These are phyloP conservation scores for Mycosphaerella sp. DNA, from an alignment of 2,329 filamentous ascomycete genomes.

Conservation along the genomic window DNA sequence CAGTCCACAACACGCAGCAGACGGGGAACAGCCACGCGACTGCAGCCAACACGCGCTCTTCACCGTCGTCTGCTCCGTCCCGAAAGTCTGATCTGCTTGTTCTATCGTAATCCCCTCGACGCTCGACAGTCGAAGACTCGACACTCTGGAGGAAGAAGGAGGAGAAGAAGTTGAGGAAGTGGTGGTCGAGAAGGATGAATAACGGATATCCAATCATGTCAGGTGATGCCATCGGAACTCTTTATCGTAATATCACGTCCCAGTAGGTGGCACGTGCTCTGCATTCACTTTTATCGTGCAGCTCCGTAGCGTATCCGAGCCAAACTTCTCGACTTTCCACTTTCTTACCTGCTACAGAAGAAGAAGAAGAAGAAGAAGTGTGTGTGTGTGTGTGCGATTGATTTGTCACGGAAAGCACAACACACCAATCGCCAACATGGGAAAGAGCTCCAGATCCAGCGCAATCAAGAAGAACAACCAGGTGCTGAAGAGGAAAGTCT, in stretches of 20 bases:
- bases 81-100: neutral
- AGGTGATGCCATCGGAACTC: neutral
- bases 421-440: slow-evolving; percentile 54
- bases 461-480: slow-evolving; percentile 75
- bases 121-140: too few relatives aligned
- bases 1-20: neutral
- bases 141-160: too few relatives aligned
- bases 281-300: neutral
- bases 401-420: neutral
- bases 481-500: slow-evolving; percentile 71
- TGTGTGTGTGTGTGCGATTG: neutral
- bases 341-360: neutral
- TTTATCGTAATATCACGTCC: neutral
- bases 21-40: too few relatives aligned
- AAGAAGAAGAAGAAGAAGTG: too few relatives aligned
- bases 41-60: neutral
- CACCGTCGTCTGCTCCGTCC: slow-evolving; percentile 1
- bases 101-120: too few relatives aligned
- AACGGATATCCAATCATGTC: neutral
- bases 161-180: too few relatives aligned
- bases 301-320: neutral
- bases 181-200: too few relatives aligned
- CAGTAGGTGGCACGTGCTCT: neutral
- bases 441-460: slow-evolving; percentile 76
- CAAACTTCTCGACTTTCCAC: neutral